Evolutionary conservation across 192 early-diverging fungal species (phyloP), one percentile per base, ranked within the genome.

Genomic region (Helicostylum pulchrum): DNA sequence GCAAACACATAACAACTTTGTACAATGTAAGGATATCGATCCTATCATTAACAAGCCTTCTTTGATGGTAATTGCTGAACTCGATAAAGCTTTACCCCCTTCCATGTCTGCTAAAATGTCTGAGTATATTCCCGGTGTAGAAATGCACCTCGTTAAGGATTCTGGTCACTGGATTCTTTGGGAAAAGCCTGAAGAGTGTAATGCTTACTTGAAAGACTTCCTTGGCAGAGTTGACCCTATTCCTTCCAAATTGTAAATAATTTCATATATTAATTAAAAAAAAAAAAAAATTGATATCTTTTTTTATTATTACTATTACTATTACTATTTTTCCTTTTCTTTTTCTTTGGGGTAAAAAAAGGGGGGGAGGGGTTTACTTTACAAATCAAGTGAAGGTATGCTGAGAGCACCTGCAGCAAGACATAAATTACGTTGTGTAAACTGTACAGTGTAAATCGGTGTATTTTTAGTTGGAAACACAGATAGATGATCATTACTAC

Each of bases 391-490:
- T 39, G 36, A 39, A 44, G 39, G 60, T 34, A 70, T 54, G 9
- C 49, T 55, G 64, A 86, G 95, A 1, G 92, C 87, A 31, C 97
- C 97, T 43, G 90, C 76, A 31, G 93, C 91, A 14, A 96, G 73
- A 48, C 90, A 85, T 12, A 99, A 76, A 74, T 97, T 99, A 26
- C 90, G 81, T 66, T 84, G 80, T 31, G 89, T 95, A 77, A 94
- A 97, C 63, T 85, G 75, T 30, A 96, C 80, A 53, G 83, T 83
- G 70, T 92, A 93, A 30, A 96, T 85, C 0, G 97, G 94, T 39
- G 97, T 97, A 69, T 83, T 83, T 73, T 97, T 97, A 4, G 97
- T 99, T 5, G 83, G 85, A 74, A 89, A 97, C 0, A 89, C 84
- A 11, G 79, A 82, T 10, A 96, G 64, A 53, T 88, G 80, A 52